Base-by-base conservation (phyloP, 176 grass and related monocot species). In the Pontederia paniculata region DNA sequence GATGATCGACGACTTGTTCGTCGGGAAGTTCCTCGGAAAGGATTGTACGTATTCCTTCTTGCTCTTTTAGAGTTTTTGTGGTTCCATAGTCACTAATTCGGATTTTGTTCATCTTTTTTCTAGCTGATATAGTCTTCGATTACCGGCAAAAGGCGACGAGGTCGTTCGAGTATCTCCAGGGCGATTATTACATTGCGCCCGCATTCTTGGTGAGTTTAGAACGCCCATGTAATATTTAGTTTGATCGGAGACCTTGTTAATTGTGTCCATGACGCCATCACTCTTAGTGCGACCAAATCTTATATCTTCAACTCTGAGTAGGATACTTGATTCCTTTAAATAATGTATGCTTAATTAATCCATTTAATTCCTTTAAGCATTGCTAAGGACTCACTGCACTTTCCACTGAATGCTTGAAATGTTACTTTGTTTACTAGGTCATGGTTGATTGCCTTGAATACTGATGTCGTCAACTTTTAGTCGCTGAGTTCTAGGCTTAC, bases 71-170 rank as follows among this genome's bases (percentile, higher is more conserved):
- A 9, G 48, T 50, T 10, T 13, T 50, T 50, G 8, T 14, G 11
- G n/a, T 20, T 53, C n/a, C 10, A 50, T 43, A 42, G 60, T 20
- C 4, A 46, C 50, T 58, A 23, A 56, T 45, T 51, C 0, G n/a
- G 5, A 47, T 45, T 58, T 23, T 65, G 16, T 21, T 79, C 46
- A n/a, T 11, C 10, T 79, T 73, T 56, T 16, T 54, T 75, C 60
- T 67, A 94, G 88, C 86, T 54, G 91, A 97, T 72, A 90, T 97
- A 1, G 86, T 97, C 23, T 97, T 97, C 5, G 83, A 97, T 70
- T 97, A 97, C 74, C 59, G 91, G 7, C 91, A 97, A 68, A 90
- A 97, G 74, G 86, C 69, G 31, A 97, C 91, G 0, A 82, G 86
- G 58, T 87, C 86, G 61, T 97, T 97, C 17, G 67, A 90, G 59